Base-by-base conservation (phyloP, 202 grass and related monocot genomes). In the Panicum hallii region DNA sequence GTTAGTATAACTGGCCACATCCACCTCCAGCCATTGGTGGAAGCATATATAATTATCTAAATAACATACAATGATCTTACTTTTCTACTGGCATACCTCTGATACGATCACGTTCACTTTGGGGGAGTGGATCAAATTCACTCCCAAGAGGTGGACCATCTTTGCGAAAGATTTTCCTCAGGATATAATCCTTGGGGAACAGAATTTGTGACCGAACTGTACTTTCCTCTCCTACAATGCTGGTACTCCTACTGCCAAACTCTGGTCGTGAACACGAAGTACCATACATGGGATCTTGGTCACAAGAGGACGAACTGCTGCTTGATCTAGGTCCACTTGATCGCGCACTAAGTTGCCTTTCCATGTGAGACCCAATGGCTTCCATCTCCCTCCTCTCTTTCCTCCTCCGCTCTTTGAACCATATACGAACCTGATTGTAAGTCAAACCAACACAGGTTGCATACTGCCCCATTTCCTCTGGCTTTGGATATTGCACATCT, bases 351-450 rank as follows among this genome's bases (percentile, higher is more conserved):
- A 67, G 79, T 63, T 72, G 83, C 60, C 63, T 81, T 72, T 85
- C 82, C 72, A 85, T 74, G 47, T 67, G 74, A 62, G 60, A 52
- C 30, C 63, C 80, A 36, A 62, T 30, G 67, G 71, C 63, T 83
- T 89, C 86, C 52, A 60, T 88, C 69, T 91, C 77, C 86, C 54
- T 94, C 80, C 87, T 97, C 60, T 94, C 88, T 89, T 97, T 99
- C 79, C 97, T 94, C 91, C 97, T 99, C 85, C 92, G 91, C 72
- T 99, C 94, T 84, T 89, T 87, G 90, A 99, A 99, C 97, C 97
- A 99, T 47, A 91, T 89, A 42, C 89, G 91, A 7, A 99, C 87
- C 78, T 99, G 97, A 65, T 19, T 94, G 85, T 94, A 91, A 72
- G 97, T 82, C 61, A 99, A 85, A 82, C 87, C 89, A 32, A 97